Evolutionary conservation across 2,329 filamentous ascomycete genomes (phyloP), one percentile per base, ranked within the genome.

Genomic region (Aureobasidium sp.): DNA sequence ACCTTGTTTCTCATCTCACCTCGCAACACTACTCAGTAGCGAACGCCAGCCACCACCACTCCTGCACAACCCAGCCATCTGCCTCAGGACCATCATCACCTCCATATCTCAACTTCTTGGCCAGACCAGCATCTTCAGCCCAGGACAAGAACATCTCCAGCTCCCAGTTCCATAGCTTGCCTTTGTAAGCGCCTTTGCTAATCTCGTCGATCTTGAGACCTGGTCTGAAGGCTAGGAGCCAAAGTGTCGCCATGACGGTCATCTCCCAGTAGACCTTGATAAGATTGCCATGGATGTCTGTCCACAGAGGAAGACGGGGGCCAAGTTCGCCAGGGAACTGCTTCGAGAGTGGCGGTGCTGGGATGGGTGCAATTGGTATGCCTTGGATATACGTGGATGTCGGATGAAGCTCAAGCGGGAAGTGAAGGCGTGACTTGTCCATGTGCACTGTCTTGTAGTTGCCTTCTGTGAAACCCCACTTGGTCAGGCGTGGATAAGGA

Each of bases 401-500:
- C 1, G 90, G 89, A 1, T 82, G 78, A 23, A 90, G 82, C 50
- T 87, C 82, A 42, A 93, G 80, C 15, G 85, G 82, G 76, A 93
- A 93, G 69, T 88, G 86, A 58, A 93, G 85, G 70, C 88, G 88
- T 40, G 84, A 83, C 70, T 91, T 90, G 42, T 91, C 87, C 68
- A 91, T 90, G 66, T 88, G 88, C 64, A 91, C 85, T 27, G 89
- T 91, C 72, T 92, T 88, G 76, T 94, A 94, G 69, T 91, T 89
- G 20, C 88, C 88, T 10, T 90, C 90, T 62, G 88, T 86, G 72
- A 94, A 91, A 1, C 92, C 92, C 74, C 92, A 90, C 2, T 90
- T 89, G 7, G 79, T 82, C 29, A 84, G 69, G 40, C 77, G 76
- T 20, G 81, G 81, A 16, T 74, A 72, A 0, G 79, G 77, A 4